Conservation (phyloP, 805 yeast species). For the Starmerella gropengiesseri region DNA sequence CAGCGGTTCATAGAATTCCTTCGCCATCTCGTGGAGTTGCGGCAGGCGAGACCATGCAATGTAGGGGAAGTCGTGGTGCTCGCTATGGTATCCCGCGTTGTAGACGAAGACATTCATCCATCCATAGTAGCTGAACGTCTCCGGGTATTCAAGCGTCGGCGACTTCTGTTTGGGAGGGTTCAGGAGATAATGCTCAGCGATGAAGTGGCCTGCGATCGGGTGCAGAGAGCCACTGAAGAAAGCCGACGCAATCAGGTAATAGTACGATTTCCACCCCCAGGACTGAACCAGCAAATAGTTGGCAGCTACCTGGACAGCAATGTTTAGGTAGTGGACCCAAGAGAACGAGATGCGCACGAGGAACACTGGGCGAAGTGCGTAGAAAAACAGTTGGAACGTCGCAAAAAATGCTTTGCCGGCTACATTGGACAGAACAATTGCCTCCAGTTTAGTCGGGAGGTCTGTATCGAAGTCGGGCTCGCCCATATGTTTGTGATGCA, state of each 20-base stretch:
- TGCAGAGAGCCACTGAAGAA: constrained; percentile 86
- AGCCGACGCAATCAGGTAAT: constrained; percentile 62
- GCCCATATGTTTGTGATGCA: constrained; percentile 85
- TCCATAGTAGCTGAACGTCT: constrained; percentile 85
- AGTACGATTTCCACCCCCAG: constrained; percentile 56
- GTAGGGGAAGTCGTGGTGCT: constrained; percentile 92
- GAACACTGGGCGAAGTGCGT: constrained; percentile 84
- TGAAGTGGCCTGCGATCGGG: constrained; percentile 91
- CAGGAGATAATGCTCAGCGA: constrained; percentile 84
- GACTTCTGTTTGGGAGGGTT: constrained; percentile 22
- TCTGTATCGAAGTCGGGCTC: constrained; percentile 78
- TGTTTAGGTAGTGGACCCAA: constrained; percentile 59
- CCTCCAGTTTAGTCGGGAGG: constrained; percentile 72
- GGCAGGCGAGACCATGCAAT: constrained; percentile 81
- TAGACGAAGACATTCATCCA: constrained; percentile 64
- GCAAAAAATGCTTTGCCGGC: constrained; percentile 86
- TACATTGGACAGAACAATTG: constrained; percentile 58
- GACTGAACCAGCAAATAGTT: constrained; percentile 46
- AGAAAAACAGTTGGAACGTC: constrained; percentile 76
- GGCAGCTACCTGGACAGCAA: constrained; percentile 44
- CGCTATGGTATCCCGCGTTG: constrained; percentile 92
- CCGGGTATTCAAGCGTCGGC: constrained; percentile 35
- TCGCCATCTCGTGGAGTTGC: constrained; percentile 51
- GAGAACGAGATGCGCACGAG: constrained; percentile 67
- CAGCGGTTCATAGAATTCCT: constrained; percentile 70